phyloP scores from a whole-genome alignment of 129 eudicot species.

The Heracleum sosnowskyi region DNA sequence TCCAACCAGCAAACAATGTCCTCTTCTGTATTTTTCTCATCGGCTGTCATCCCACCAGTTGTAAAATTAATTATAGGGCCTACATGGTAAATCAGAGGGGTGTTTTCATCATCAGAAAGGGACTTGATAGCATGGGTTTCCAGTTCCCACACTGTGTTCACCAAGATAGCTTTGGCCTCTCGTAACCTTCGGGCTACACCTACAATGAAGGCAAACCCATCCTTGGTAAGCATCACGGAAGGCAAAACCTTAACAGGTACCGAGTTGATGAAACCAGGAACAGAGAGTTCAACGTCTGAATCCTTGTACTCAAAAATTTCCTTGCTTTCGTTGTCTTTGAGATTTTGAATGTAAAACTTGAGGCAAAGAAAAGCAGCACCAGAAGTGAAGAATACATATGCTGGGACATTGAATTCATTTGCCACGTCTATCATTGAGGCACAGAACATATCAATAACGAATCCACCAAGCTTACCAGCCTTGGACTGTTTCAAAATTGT shows the following conservation, averaged over 20 bases:
- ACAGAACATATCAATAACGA: conserved; percentile 39
- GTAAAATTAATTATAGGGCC: not conserved
- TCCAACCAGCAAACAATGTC: conserved; percentile 28
- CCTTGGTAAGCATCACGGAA: not conserved
- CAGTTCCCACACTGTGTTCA: not conserved
- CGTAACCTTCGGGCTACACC: not conserved
- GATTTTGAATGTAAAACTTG: not conserved
- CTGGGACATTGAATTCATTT: conserved; percentile 20
- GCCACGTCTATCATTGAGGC: conserved; percentile 30
- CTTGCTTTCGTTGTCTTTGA: conserved; percentile 4
- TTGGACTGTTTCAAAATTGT: not conserved
- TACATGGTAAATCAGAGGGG: not conserved
- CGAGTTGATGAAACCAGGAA: conserved; percentile 12
- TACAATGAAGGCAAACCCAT: too few relatives aligned
- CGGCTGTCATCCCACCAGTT: not conserved
- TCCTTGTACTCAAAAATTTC: conserved; percentile 18
- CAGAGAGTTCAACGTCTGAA: conserved; percentile 17
- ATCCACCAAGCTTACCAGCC: conserved; percentile 12
- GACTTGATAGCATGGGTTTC: not conserved
- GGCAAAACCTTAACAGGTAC: conserved; percentile 7
- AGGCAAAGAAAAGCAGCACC: conserved; percentile 25
- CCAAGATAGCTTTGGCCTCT: not conserved
- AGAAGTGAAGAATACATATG: conserved; percentile 32
- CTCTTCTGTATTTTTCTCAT: not conserved
- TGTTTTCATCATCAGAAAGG: not conserved